phyloP scores from a whole-genome alignment of 768 basidiomycete species.

The Lactifluus subvellereus region DNA sequence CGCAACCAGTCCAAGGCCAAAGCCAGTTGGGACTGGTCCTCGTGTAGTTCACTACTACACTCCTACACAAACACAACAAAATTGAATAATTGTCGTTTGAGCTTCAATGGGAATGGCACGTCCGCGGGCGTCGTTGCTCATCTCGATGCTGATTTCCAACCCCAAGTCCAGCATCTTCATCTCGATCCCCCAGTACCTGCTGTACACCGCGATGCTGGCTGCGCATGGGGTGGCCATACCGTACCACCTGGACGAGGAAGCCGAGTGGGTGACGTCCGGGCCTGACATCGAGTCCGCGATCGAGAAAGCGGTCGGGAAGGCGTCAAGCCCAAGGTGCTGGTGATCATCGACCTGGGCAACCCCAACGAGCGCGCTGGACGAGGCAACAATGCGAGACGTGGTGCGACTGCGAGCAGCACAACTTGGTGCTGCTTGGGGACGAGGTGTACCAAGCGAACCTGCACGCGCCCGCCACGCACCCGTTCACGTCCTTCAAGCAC shows the following conservation, averaged over 20 bases:
- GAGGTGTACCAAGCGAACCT: slow-evolving; percentile 97
- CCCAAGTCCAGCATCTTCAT: slow-evolving; percentile 77
- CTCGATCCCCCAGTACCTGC: slow-evolving; percentile 96
- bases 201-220: slow-evolving; percentile 94
- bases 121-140: slow-evolving; percentile 78
- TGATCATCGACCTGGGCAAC: slow-evolving; percentile 99
- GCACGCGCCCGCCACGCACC: slow-evolving; percentile 56
- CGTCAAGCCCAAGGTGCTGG: slow-evolving; percentile 71
- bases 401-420: slow-evolving; percentile 79
- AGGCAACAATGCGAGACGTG: slow-evolving; percentile 60
- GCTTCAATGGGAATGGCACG: slow-evolving; percentile 47
- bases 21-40: no score
- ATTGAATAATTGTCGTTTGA: no score
- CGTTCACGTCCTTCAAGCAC: slow-evolving; percentile 94
- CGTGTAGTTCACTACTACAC: no score
- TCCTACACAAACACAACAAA: no score
- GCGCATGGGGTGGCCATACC: slow-evolving; percentile 76
- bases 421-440: slow-evolving; percentile 88
- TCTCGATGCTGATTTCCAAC: slow-evolving; percentile 69
- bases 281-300: slow-evolving; percentile 62
- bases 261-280: slow-evolving; percentile 78
- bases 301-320: slow-evolving; percentile 58
- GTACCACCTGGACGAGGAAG: slow-evolving; percentile 81
- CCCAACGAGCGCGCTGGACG: slow-evolving; percentile 84
- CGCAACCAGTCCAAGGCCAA: no score